Evolutionary conservation across 1,284 basidiomycete species (phyloP).

Genomic region (Rhodotorula sp.): DNA sequence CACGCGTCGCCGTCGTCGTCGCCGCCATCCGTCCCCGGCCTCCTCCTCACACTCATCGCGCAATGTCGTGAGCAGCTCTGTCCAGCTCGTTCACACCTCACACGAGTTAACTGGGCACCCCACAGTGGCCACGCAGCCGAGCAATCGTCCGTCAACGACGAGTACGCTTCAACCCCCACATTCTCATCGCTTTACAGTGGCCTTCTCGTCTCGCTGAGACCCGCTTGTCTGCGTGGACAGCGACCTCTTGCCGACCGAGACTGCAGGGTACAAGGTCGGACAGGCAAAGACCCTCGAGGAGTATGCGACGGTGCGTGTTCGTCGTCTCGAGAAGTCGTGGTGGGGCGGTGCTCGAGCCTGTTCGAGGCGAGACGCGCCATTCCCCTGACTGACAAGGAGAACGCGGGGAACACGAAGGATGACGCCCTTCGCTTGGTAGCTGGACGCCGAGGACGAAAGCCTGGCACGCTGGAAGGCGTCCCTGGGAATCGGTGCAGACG

Average conservation of each 20-base stretch:
- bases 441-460: slow-evolving; percentile 82
- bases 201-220: background rate
- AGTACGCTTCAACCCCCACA: slow-evolving; percentile 8
- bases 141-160: slow-evolving; percentile 26
- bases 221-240: background rate
- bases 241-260: slow-evolving; percentile 32
- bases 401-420: background rate
- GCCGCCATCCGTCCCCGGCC: background rate
- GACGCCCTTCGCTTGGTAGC: slow-evolving; percentile 49
- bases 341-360: background rate
- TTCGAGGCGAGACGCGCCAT: background rate
- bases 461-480: slow-evolving; percentile 81
- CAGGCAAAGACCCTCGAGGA: slow-evolving; percentile 56
- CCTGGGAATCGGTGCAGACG: slow-evolving; percentile 70
- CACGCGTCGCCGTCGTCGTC: background rate
- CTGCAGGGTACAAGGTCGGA: slow-evolving; percentile 46
- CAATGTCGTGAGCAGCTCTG: background rate
- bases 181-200: background rate
- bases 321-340: background rate
- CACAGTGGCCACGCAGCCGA: slow-evolving; percentile 26
- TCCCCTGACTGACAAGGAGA: slow-evolving; percentile 35
- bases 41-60: background rate
- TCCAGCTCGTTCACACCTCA: background rate
- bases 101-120: background rate
- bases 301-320: slow-evolving; percentile 52